Evolutionary conservation across 1,139 yeast species (phyloP), one percentile per base, ranked within the genome.

Genomic region (Torulaspora pretoriensis): DNA sequence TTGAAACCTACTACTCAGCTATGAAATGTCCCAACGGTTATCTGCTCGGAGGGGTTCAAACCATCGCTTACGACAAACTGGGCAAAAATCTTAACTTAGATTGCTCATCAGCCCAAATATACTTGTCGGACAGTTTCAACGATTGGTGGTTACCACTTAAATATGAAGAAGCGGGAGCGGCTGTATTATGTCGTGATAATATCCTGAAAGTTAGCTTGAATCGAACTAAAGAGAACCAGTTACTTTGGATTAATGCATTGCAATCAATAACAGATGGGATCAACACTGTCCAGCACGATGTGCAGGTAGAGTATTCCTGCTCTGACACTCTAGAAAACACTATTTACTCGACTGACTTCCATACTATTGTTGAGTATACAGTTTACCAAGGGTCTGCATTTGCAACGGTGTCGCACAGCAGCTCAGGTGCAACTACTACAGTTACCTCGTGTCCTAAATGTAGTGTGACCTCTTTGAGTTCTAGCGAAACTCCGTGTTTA

Each of bases 1-100:
- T 60, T 24, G 68, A 68, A 46, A 50, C 55, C 34, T 68, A 67
- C 46, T 59, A 58, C 30, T 42, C 66, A 22, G 60, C 61, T 29
- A 64, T 67, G 54, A 46, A 40, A 2, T 68, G 71, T 52, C 59
- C 59, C 6, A 44, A 47, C 32, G 67, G 67, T 12, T 53, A 56
- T 38, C 43, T 58, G 22, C 43, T 55, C 1, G 59, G 57, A 17
- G 70, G 69, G 32, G 23, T 44, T 3, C 55, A 60, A 36, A 45
- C 50, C 2, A 51, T 65, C 13, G 43, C 50, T 10, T 65, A 53
- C 38, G 61, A 60, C 40, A 48, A 54, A 5, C 38, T 43, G 14
- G 46, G 51, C 16, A 48, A 43, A 8, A 59, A 58, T 12, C 46
- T 49, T 25, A 47, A 50, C 23, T 45, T 64, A 22, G 60, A 60